These are phyloP conservation scores for Gilbertella persicaria DNA, from an alignment of 371 early-diverging fungal species.

Conservation along the genomic window DNA sequence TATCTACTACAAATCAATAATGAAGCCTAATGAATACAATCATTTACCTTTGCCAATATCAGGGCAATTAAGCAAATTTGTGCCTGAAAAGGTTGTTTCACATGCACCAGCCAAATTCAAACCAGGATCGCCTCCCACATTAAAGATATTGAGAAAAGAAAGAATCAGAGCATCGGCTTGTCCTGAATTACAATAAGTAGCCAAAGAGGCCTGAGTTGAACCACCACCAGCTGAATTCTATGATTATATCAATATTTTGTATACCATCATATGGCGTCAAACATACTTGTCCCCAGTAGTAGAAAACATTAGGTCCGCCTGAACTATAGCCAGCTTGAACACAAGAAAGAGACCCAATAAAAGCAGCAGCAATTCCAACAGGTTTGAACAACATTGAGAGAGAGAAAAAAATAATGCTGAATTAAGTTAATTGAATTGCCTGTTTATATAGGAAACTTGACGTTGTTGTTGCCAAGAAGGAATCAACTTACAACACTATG, in stretches of 20 bases:
- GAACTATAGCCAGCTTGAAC: conserved; percentile 20
- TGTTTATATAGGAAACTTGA: background rate
- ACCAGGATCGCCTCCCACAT: conserved; percentile 44
- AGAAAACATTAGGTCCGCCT: conserved; percentile 21
- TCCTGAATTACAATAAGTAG: conserved; percentile 56
- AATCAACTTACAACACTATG: background rate
- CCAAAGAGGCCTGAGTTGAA: conserved; percentile 41
- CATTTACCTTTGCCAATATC: conserved; percentile 53
- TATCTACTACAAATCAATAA: too few species aligned
- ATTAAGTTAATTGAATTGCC: background rate
- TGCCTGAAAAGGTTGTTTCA: conserved; percentile 50
- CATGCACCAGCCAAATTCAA: conserved; percentile 68
- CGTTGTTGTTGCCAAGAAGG: background rate
- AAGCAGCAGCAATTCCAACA: conserved; percentile 9
- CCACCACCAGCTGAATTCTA: conserved; percentile 38
- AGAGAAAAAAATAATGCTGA: background rate
- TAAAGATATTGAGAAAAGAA: conserved; percentile 62
- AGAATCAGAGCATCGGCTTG: conserved; percentile 57
- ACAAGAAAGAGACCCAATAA: conserved; percentile 5
- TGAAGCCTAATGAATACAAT: too few species aligned
- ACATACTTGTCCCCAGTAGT: conserved; percentile 36
- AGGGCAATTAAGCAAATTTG: conserved; percentile 58
- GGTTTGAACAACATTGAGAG: conserved; percentile 3
- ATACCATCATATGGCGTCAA: too few species aligned
- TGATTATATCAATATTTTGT: background rate